These are phyloP conservation scores for Malassezia equina DNA, from an alignment of 1,284 basidiomycete species.

Conservation along the genomic window DNA sequence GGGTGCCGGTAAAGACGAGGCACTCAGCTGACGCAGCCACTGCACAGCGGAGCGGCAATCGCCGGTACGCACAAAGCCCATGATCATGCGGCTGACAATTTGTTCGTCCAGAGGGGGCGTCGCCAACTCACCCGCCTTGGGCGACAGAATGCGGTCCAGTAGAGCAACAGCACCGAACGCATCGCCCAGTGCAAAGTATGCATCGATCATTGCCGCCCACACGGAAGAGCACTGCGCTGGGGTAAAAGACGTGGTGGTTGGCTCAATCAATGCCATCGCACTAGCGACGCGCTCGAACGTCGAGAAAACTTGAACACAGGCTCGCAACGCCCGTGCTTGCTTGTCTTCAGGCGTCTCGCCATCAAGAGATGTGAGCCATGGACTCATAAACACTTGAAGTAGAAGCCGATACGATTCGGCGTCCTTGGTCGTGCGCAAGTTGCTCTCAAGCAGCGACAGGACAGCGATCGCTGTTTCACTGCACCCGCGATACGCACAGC, in stretches of 20 bases:
- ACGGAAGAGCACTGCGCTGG: conserved; percentile 49
- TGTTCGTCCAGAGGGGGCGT: conserved; percentile 53
- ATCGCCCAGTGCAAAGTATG: conserved; percentile 61
- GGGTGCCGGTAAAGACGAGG: conserved; percentile 8
- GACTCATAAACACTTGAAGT: conserved; percentile 50
- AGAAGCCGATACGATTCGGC: conserved; percentile 56
- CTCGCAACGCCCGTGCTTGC: conserved; percentile 54
- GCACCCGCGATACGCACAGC: conserved; percentile 57
- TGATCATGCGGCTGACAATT: conserved; percentile 60
- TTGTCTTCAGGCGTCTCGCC: conserved; percentile 51
- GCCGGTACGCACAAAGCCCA: conserved; percentile 25
- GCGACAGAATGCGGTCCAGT: conserved; percentile 61
- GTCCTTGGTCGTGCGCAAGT: conserved; percentile 50
- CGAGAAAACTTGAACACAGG: conserved; percentile 61
- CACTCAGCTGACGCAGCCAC: conserved; percentile 27
- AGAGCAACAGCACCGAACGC: conserved; percentile 60
- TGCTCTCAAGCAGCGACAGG: conserved; percentile 59
- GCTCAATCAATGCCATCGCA: conserved; percentile 48
- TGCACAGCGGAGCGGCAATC: conserved; percentile 26
- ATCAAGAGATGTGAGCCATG: conserved; percentile 7
- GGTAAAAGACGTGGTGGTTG: conserved; percentile 23
- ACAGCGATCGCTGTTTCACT: conserved; percentile 61
- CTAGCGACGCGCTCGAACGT: conserved; percentile 53
- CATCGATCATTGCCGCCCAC: conserved; percentile 66
- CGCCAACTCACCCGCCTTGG: neutral